Evolutionary conservation across 179 eudicot genomes (phyloP), one percentile per base, ranked within the genome.

Genomic region (Beta corolliflora): DNA sequence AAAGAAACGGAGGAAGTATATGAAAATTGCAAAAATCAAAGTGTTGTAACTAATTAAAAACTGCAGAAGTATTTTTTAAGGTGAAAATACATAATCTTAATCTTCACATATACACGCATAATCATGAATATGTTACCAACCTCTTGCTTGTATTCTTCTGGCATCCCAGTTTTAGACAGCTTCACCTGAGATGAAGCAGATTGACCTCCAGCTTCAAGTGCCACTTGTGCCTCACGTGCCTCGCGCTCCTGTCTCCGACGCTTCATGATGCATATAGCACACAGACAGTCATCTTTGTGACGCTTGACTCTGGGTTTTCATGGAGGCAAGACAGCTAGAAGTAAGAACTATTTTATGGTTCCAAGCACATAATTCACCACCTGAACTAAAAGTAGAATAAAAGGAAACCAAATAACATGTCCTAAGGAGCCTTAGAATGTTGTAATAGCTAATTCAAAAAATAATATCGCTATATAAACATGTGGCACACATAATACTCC

Each of bases 191-290:
- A 71, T 59, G 88, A 73, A 76, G 78, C 55, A 84, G n/a, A 81
- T 71, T 74, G 79, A 71, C 46, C 69, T 75, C 85, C 83, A 45
- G 80, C 58, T 75, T 80, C 85, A 48, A 82, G 85, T 52, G 84
- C 79, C 75, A 77, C 85, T 73, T 77, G 78, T 55, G 90, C 89
- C 81, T 88, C 91, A 75, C 89, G 88, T 72, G 86, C 93, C 80
- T 90, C 98, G 3, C 97, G 89, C 89, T 94, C 99, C 81, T 89
- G 87, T 84, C 99, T 90, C 36, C 97, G 94, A 4, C 99, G 95
- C 93, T 87, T 94, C 99, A 96, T 96, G 66, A 92, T 88, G 86
- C 98, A 96, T 82, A 96, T 94, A 70, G 99, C 99, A 91, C 99
- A 96, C 78, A 91, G 83, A 82, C 99, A 96, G 54, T 90, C 99